Evolutionary conservation across 179 eudicot genomes (phyloP), one percentile per base, ranked within the genome.

Genomic region (Amaranthus tricolor): DNA sequence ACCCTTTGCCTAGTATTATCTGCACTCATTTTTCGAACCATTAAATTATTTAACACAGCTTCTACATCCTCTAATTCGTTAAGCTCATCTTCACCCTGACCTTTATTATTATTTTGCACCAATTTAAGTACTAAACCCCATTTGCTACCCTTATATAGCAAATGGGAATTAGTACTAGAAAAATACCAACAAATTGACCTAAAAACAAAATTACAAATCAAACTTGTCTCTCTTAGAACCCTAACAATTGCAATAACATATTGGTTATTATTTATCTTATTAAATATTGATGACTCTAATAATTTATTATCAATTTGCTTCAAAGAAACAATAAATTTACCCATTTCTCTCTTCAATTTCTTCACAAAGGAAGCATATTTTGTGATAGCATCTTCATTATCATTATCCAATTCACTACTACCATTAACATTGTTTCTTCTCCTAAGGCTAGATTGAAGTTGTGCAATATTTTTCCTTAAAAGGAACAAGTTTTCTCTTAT

Each of bases 381-480:
- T 12, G 60, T 9, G 19, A 72, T 49, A 61, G 59, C 75, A 6
- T 59, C 57, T 0, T 60, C 60, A 5, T 72, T 60, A 5, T 60
- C 60, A 5, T 72, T 60, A 5, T 52, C 57, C 9, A 19, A 17
- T 51, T 24, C 67, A 1, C 56, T 66, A 8, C 16, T 43, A n/a
- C 50, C 12, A 56, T 6, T 21, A 24, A 15, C 59, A 21, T 63
- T 78, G 50, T 31, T 77, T 13, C 77, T 80, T 55, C 86, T 87
- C 9, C 80, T 61, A 15, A 87, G 70, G 14, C 76, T 54, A 14
- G 84, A 82, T 43, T 82, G 85, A 49, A 87, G 77, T 31, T 81
- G 80, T 3, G 74, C 45, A 7, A 81, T 50, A 21, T 74, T 70
- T 69, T 72, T 82, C 66, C 81, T 83, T 11, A 82, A 31, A 14